These are phyloP conservation scores for Neckera pumila DNA, from an alignment of 225 moss, liverwort and hornwort genomes.

Conservation along the genomic window DNA sequence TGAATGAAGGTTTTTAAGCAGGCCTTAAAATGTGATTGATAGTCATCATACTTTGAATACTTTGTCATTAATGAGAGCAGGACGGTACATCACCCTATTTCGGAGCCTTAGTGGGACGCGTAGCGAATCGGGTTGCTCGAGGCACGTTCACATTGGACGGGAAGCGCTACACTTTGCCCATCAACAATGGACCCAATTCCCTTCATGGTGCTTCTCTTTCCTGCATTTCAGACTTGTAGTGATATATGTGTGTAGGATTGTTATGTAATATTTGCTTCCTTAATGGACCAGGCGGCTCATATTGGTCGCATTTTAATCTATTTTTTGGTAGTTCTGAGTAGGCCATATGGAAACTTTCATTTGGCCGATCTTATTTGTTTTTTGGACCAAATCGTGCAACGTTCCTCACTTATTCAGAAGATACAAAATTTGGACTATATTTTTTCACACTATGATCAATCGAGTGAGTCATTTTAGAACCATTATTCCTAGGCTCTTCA, in stretches of 20 bases:
- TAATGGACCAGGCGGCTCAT: no score
- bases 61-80: not conserved
- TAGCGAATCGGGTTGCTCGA: constrained; percentile 66
- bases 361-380: not conserved
- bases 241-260: not conserved
- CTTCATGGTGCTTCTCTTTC: constrained; percentile 47
- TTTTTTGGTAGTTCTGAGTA: not conserved
- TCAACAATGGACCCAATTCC: constrained; percentile 68
- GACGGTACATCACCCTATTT: constrained; percentile 72
- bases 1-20: not conserved
- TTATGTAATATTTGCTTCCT: not conserved
- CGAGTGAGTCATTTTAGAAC: not conserved
- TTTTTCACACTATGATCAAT: not conserved
- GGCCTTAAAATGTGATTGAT: not conserved
- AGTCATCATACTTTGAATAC: not conserved
- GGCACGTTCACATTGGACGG: constrained; percentile 63
- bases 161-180: constrained; percentile 28
- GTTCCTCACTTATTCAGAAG: not conserved
- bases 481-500: not conserved
- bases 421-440: not conserved
- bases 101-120: constrained; percentile 79
- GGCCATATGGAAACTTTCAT: not conserved
- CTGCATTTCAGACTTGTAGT: not conserved
- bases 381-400: not conserved
- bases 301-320: not conserved